These are phyloP conservation scores for Taxillus chinensis DNA, from an alignment of 164 flowering plant genomes.

Conservation along the genomic window DNA sequence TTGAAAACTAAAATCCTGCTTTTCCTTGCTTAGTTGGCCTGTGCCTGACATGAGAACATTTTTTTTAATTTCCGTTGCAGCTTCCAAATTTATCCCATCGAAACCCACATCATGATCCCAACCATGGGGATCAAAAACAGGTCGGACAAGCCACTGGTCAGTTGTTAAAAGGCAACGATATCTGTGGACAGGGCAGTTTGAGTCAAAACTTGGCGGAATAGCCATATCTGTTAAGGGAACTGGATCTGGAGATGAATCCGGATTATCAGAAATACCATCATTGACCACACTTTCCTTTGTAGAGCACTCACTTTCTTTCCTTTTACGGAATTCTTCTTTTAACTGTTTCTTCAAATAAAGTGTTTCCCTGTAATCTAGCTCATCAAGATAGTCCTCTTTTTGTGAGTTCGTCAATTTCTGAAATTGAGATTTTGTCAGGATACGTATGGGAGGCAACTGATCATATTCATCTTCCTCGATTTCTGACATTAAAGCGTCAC, in stretches of 20 bases:
- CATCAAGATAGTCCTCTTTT: constrained; percentile 80
- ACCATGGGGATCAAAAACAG: constrained; percentile 85
- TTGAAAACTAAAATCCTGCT: constrained; percentile 64
- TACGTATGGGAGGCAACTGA: constrained; percentile 74
- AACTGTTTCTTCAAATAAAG: constrained; percentile 79
- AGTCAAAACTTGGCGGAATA: constrained; percentile 74
- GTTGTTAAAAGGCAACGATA: constrained; percentile 58
- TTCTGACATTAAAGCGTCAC: constrained; percentile 30
- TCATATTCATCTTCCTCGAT: constrained; percentile 73
- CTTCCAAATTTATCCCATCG: constrained; percentile 84
- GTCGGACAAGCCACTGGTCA: constrained; percentile 71
- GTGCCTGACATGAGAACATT: constrained; percentile 40
- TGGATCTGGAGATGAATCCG: constrained; percentile 42
- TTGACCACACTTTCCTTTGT: constrained; percentile 12
- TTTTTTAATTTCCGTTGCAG: constrained; percentile 29
- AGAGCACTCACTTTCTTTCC: constrained; percentile 24
- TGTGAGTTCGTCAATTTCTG: constrained; percentile 43
- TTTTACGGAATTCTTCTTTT: constrained; percentile 43
- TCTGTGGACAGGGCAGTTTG: constrained; percentile 64
- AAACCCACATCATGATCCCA: constrained; percentile 98
- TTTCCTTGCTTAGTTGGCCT: constrained; percentile 89
- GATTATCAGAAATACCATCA: constrained; percentile 29
- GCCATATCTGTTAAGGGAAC: constrained; percentile 66
- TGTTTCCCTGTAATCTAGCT: constrained; percentile 84
- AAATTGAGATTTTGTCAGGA: constrained; percentile 67